Conservation (phyloP, 495 filamentous ascomycete species). For the Apiosordaria backusii region DNA sequence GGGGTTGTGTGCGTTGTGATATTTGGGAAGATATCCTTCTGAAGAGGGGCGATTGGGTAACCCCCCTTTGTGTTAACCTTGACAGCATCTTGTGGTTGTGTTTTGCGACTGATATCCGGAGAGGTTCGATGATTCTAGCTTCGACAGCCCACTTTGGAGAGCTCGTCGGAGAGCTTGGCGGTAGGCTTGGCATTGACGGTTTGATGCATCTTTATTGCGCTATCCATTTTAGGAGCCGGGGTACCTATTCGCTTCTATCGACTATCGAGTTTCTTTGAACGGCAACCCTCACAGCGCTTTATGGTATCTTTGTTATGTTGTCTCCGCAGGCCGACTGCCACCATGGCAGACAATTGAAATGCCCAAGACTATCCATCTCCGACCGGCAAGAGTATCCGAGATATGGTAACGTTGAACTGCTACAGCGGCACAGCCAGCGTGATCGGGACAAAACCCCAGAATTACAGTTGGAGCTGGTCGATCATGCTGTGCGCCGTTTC, state of each 20-base stretch:
- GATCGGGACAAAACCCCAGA: not conserved
- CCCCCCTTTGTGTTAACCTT: constrained; percentile 34
- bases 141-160: not conserved
- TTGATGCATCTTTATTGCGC: not conserved
- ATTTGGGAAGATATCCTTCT: constrained; percentile 17
- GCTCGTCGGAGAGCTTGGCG: not conserved
- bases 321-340: not conserved
- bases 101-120: not conserved
- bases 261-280: not conserved
- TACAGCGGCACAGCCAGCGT: not conserved
- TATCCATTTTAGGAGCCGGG: not conserved
- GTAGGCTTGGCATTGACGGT: not conserved
- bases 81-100: constrained; percentile 33
- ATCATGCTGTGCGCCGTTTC: not conserved
- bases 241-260: not conserved
- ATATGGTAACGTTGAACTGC: not conserved
- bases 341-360: not conserved
- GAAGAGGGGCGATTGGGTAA: constrained; percentile 12
- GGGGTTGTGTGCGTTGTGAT: constrained; percentile 3
- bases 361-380: not conserved
- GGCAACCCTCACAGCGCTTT: not conserved
- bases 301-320: not conserved
- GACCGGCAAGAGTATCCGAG: not conserved
- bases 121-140: not conserved
- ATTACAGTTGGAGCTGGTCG: not conserved